These are phyloP conservation scores for Nemania sp. DNA, from an alignment of 2,329 filamentous ascomycete genomes.

Conservation along the genomic window DNA sequence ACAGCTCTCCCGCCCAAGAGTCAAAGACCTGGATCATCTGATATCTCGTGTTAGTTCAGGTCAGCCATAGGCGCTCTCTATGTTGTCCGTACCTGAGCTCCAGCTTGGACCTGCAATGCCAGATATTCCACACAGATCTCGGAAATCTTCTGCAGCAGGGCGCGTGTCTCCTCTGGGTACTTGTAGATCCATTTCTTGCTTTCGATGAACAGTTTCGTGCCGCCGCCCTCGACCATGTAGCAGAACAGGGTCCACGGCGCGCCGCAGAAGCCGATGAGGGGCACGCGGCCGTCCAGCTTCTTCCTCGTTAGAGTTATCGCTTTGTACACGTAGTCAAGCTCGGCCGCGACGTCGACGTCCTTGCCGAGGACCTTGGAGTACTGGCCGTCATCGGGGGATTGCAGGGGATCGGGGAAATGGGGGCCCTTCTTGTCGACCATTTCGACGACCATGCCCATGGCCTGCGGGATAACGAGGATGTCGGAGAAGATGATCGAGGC, in stretches of 20 bases:
- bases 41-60: conserved; percentile 9
- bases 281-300: conserved; percentile 86
- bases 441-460: conserved; percentile 97
- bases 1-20: conserved; percentile 95
- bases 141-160: conserved; percentile 85
- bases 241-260: conserved; percentile 96
- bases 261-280: conserved; percentile 94
- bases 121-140: conserved; percentile 95
- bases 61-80: not conserved
- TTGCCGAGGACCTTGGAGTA: conserved; percentile 77
- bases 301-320: conserved; percentile 89
- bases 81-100: conserved; percentile 69
- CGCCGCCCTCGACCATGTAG: conserved; percentile 99
- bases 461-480: conserved; percentile 96
- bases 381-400: conserved; percentile 79
- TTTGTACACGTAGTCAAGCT: conserved; percentile 93
- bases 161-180: conserved; percentile 79
- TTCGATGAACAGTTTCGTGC: conserved; percentile 91
- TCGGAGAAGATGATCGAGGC: conserved; percentile 99
- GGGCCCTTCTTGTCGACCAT: conserved; percentile 98
- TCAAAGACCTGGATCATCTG: conserved; percentile 95
- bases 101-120: conserved; percentile 87
- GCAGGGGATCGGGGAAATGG: conserved; percentile 85
- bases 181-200: conserved; percentile 97
- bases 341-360: conserved; percentile 80